phyloP scores from a whole-genome alignment of 2,329 filamentous ascomycete species.

The Aschersonia sp. region DNA sequence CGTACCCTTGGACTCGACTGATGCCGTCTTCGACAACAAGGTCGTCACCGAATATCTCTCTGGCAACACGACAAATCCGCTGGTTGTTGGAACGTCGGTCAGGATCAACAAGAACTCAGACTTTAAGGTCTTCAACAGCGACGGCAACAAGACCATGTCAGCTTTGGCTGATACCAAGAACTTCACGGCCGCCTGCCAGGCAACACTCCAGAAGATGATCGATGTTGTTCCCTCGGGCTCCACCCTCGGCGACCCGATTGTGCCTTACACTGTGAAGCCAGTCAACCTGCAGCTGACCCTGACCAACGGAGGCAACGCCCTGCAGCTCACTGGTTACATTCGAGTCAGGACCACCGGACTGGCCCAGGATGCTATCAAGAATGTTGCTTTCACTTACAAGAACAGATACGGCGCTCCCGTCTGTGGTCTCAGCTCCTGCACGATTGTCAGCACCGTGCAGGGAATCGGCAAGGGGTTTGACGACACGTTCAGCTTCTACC shows the following conservation, averaged over 20 bases:
- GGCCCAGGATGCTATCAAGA: constrained; percentile 24
- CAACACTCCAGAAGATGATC: constrained; percentile 44
- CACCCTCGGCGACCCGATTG: constrained; percentile 33
- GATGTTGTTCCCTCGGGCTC: constrained; percentile 40
- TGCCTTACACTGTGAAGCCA: constrained; percentile 45
- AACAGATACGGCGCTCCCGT: constrained; percentile 32
- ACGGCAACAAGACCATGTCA: constrained; percentile 38
- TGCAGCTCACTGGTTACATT: constrained; percentile 39
- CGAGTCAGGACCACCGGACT: constrained; percentile 38
- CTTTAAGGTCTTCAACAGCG: constrained; percentile 38
- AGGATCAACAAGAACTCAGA: constrained; percentile 34
- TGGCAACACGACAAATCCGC: constrained; percentile 36
- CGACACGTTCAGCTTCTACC: constrained; percentile 42
- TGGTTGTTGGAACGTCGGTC: constrained; percentile 36
- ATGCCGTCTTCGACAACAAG: constrained; percentile 37
- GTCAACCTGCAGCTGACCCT: constrained; percentile 40
- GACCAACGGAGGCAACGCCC: constrained; percentile 27
- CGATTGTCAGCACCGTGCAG: constrained; percentile 28
- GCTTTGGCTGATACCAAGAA: constrained; percentile 26
- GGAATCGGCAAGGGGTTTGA: constrained; percentile 42
- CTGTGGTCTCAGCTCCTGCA: constrained; percentile 27
- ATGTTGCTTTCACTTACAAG: constrained; percentile 39
- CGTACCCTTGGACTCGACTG: constrained; percentile 30
- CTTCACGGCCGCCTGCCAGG: constrained; percentile 33
- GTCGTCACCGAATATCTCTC: constrained; percentile 41